Conservation (phyloP, 148 eudicot species). For the Tetragonia tetragonoides region DNA sequence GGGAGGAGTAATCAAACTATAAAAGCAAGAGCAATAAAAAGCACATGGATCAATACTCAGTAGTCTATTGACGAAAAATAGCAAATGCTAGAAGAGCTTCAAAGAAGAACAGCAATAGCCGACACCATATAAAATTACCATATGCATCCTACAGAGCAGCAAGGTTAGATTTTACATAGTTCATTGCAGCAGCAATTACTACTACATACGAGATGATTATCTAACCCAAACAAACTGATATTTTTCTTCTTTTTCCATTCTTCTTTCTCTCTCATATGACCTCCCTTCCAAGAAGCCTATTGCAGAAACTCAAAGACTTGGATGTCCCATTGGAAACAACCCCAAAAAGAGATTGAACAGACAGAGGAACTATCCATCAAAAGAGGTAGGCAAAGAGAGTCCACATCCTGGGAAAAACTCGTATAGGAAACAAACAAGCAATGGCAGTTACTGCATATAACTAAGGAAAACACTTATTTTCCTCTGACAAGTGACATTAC, state of each 20-base stretch:
- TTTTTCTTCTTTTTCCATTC: too few species aligned
- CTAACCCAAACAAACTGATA: too few species aligned
- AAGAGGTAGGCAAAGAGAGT: too few species aligned
- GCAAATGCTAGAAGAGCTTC: not conserved
- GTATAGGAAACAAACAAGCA: too few species aligned
- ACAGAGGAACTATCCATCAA: too few species aligned
- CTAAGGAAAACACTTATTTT: too few species aligned
- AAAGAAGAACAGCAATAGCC: not conserved
- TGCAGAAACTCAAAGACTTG: not conserved
- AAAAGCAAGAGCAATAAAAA: not conserved
- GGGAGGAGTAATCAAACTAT: not conserved
- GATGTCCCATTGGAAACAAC: not conserved
- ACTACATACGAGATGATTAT: not conserved
- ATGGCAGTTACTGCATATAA: too few species aligned
- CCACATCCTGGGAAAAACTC: too few species aligned
- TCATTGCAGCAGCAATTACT: not conserved
- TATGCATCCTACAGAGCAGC: not conserved
- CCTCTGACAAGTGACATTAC: too few species aligned
- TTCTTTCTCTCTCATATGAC: not conserved
- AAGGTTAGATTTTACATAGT: not conserved
- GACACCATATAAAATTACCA: not conserved
- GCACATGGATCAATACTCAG: not conserved
- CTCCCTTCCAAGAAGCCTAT: too few species aligned
- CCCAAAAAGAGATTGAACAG: not conserved
- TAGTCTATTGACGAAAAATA: not conserved